Evolutionary conservation across 768 basidiomycete species (phyloP).

Genomic region (Mrakia blollopis): DNA sequence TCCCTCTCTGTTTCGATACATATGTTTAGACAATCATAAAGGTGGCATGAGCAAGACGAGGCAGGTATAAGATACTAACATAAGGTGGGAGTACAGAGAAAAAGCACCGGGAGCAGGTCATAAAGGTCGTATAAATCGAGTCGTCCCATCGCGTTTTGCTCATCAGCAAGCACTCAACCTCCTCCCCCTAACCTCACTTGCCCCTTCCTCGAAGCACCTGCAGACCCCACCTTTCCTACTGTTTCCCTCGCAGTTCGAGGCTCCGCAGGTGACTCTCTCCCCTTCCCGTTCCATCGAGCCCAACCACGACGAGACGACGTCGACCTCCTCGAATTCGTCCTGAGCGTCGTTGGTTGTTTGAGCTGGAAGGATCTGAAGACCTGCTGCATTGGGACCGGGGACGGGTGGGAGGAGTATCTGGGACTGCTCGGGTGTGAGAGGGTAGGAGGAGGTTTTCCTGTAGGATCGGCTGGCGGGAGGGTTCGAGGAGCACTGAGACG

Average conservation of each 20-base stretch:
- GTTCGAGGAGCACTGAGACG: neutral
- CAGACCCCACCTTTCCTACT: neutral
- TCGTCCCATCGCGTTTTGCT: neutral
- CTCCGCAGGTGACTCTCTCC: neutral
- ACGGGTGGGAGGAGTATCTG: neutral
- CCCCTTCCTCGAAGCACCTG: neutral
- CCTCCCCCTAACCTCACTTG: neutral
- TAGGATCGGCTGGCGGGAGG: neutral
- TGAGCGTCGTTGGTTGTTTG: neutral
- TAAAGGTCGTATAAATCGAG: neutral
- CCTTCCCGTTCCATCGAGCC: neutral
- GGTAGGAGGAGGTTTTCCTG: neutral
- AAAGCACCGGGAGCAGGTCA: neutral
- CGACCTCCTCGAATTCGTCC: neutral
- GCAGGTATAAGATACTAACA: too few relatives aligned
- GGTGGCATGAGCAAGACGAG: too few relatives aligned
- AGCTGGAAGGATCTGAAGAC: neutral
- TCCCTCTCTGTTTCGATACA: neutral
- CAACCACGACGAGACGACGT: neutral
- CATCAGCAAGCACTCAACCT: neutral
- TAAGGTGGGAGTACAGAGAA: too few relatives aligned
- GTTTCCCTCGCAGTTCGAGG: neutral
- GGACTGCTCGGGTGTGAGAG: neutral
- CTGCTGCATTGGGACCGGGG: too few relatives aligned
- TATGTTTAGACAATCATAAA: too few relatives aligned